Percentiles rank a stretch among this genome's conserved stretches.
phyloP scores from a whole-genome alignment of 257 asterid genomes.

The Cordia subcordata region DNA sequence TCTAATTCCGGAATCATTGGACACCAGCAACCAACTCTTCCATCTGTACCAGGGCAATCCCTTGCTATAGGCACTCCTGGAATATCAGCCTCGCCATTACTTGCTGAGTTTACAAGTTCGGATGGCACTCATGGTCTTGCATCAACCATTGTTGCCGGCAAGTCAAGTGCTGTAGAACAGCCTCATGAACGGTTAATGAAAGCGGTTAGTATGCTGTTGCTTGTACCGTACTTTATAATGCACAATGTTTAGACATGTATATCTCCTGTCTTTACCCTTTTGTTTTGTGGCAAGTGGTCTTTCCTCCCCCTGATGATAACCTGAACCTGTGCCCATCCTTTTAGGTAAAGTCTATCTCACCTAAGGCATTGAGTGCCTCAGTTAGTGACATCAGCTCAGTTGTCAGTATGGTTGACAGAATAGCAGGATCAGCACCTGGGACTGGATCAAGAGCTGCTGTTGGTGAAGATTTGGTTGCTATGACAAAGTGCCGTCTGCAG shows the following conservation, averaged over 20 bases:
- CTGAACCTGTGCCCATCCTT: background rate
- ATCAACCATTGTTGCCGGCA: conserved; percentile 49
- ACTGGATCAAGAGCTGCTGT: conserved; percentile 86
- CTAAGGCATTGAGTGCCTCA: conserved; percentile 58
- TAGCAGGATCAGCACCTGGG: conserved; percentile 88
- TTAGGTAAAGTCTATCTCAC: conserved; percentile 56
- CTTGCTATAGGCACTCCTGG: conserved; percentile 77
- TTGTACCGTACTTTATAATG: background rate
- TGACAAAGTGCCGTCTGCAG: conserved; percentile 73
- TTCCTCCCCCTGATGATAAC: background rate
- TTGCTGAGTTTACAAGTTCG: conserved; percentile 61
- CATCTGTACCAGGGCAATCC: conserved; percentile 54
- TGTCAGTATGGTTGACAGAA: conserved; percentile 74
- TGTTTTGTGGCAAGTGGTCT: background rate
- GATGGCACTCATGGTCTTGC: conserved; percentile 59
- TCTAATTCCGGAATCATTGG: conserved; percentile 47
- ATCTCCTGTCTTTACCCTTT: background rate
- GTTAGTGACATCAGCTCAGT: conserved; percentile 72
- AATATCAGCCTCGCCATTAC: conserved; percentile 82
- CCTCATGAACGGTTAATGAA: conserved; percentile 67
- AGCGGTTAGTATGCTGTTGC: conserved; percentile 36
- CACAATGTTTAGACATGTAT: too few relatives aligned
- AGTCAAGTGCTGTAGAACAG: conserved; percentile 49
- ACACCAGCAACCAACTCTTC: conserved; percentile 44
- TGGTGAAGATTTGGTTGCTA: conserved; percentile 80